Conservation (phyloP, 2,329 filamentous ascomycete genomes). For the Nigrospora osmanthi region DNA sequence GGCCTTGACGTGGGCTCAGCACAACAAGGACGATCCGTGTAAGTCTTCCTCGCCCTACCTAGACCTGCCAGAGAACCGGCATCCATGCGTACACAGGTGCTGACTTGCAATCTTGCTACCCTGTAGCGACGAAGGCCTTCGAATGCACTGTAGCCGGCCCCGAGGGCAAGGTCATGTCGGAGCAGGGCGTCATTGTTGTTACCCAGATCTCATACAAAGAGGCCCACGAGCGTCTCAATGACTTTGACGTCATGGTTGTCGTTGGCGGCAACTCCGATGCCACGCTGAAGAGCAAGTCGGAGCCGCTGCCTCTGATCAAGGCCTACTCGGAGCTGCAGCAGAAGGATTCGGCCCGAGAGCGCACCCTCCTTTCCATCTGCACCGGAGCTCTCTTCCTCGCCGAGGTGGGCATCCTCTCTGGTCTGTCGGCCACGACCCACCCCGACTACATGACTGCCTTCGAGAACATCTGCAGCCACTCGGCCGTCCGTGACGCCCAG, state of each 20-base stretch:
- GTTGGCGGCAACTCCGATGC: constrained; percentile 61
- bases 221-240: constrained; percentile 63
- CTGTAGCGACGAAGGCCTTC: constrained; percentile 46
- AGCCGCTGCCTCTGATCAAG: constrained; percentile 65
- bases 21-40: constrained; percentile 46
- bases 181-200: constrained; percentile 61
- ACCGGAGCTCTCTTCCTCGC: constrained; percentile 73
- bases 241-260: constrained; percentile 74
- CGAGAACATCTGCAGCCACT: constrained; percentile 73
- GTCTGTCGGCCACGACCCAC: constrained; percentile 75
- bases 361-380: constrained; percentile 73
- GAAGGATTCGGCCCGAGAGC: constrained; percentile 70
- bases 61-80: not conserved
- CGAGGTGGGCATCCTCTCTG: constrained; percentile 67
- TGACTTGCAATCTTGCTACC: not conserved
- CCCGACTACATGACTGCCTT: constrained; percentile 73
- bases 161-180: constrained; percentile 47
- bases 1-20: constrained; percentile 40
- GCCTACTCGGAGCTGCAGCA: constrained; percentile 75
- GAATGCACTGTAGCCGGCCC: constrained; percentile 47
- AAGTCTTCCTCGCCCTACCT: constrained; percentile 17
- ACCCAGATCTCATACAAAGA: constrained; percentile 74
- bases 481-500: constrained; percentile 58
- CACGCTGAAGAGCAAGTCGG: constrained; percentile 58
- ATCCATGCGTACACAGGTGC: no score